Evolutionary conservation across 495 filamentous ascomycete genomes (phyloP).

Genomic region (Antarctomyces pellizariae): DNA sequence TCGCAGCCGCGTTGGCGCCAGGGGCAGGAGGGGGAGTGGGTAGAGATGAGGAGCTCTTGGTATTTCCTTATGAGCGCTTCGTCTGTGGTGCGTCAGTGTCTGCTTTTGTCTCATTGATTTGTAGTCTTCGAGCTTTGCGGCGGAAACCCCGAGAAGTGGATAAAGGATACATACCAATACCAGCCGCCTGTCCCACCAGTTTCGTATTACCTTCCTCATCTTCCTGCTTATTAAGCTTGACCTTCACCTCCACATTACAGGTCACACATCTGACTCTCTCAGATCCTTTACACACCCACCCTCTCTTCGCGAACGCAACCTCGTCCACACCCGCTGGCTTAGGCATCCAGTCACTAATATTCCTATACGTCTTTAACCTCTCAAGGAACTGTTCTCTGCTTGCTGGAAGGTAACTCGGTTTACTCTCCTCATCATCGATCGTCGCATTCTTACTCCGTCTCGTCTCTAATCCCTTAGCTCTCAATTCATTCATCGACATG

Average conservation of each 20-base stretch:
- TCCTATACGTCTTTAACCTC: conserved; percentile 66
- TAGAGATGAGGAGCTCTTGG: conserved; percentile 39
- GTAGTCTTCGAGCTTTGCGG: too few relatives aligned
- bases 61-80: conserved; percentile 61
- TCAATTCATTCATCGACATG: neutral
- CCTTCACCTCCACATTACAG: conserved; percentile 58
- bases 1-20: conserved; percentile 75
- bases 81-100: conserved; percentile 17
- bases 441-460: conserved; percentile 8
- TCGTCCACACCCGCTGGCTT: conserved; percentile 69
- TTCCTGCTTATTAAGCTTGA: conserved; percentile 51
- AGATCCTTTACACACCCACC: conserved; percentile 68
- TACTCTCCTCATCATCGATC: conserved; percentile 25
- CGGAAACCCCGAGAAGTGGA: neutral
- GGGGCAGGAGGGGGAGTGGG: conserved; percentile 61
- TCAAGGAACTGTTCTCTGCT: conserved; percentile 64
- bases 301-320: conserved; percentile 84
- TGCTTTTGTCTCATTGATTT: neutral
- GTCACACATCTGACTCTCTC: conserved; percentile 67
- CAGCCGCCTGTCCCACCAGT: conserved; percentile 19
- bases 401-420: conserved; percentile 74
- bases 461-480: conserved; percentile 8
- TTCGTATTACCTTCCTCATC: conserved; percentile 41
- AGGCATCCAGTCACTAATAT: conserved; percentile 67
- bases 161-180: conserved; percentile 16